Evolutionary conservation across 2,329 filamentous ascomycete species (phyloP), one percentile per base, ranked within the genome.

Genomic region (Exophiala spinifera): DNA sequence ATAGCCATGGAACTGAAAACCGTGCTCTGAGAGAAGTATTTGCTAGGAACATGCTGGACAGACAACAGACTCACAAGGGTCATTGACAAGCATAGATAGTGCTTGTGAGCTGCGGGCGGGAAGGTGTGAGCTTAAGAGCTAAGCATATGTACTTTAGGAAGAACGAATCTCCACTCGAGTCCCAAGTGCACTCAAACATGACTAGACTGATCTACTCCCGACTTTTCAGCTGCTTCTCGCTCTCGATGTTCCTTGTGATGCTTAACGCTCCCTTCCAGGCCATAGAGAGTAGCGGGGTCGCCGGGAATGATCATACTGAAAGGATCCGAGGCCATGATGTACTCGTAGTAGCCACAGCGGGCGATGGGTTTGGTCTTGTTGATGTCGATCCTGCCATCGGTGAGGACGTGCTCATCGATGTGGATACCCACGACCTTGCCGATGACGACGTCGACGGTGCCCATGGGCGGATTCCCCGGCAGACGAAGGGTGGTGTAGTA

Each of bases 281-380:
- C 72, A 56, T 64, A 68, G 15, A 72, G 55, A 14, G 66, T 64
- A 64, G 68, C 45, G 69, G 75, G 23, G 3, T 47, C 46, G 2
- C 60, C 57, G 3, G 77, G 77, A 55, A 79, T 74, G 3, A 71
- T 66, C 82, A 85, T 85, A 46, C 84, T 80, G 67, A 85, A 85
- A 1, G 78, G 76, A 19, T 80, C 75, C 48, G 70, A 69, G 2
- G 84, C 71, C 10, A 80, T 78, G 1, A 77, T 71, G 69, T 84
- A 85, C 64, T 84, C 73, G 62, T 78, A 80, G 64, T 85, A 85
- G 14, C 81, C 81, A 63, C 77, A 83, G 21, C 82, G 68, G 5
- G 81, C 82, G 67, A 85, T 84, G 3, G 81, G 81, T 69, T 75
- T 70, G 19, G 78, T 81, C 68, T 83, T 83, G 2, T 62, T 66